Evolutionary conservation across 2,329 filamentous ascomycete genomes (phyloP).

Genomic region (Sclerotiophoma versabilis): DNA sequence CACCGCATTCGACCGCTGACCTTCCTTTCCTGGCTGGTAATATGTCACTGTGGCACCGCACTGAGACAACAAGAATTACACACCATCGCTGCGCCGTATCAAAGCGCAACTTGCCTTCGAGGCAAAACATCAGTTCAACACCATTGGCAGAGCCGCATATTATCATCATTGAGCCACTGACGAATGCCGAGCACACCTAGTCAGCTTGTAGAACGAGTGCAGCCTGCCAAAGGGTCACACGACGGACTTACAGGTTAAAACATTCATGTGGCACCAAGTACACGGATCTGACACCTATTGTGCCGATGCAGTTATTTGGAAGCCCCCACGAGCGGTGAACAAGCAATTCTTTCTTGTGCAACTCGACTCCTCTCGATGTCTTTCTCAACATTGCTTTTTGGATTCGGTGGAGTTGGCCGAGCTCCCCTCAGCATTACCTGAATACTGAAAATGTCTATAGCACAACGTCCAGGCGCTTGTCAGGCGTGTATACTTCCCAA

Average conservation of each 20-base stretch:
- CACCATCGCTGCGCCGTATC: background rate
- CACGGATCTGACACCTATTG: constrained; percentile 4
- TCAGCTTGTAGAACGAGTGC: constrained; percentile 9
- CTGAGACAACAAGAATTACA: constrained; percentile 1
- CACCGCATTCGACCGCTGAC: constrained; percentile 2
- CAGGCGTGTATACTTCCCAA: too few species aligned
- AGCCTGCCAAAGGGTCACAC: background rate
- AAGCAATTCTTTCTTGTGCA: background rate
- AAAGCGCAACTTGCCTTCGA: background rate
- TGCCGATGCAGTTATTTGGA: constrained; percentile 8
- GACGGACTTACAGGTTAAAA: background rate
- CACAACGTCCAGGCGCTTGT: background rate
- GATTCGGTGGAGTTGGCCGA: background rate
- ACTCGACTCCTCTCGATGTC: background rate
- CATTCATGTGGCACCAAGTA: background rate
- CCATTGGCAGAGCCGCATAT: constrained; percentile 11
- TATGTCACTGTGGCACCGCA: constrained; percentile 12
- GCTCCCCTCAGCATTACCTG: background rate
- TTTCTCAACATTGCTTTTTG: background rate
- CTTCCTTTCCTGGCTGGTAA: constrained; percentile 13
- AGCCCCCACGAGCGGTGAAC: background rate
- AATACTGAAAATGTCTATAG: background rate
- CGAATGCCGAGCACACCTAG: background rate
- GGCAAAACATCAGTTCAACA: background rate
- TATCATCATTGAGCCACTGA: background rate